Evolutionary conservation across 2,329 filamentous ascomycete genomes (phyloP), one percentile per base, ranked within the genome.

Genomic region (Cordyceps militaris): DNA sequence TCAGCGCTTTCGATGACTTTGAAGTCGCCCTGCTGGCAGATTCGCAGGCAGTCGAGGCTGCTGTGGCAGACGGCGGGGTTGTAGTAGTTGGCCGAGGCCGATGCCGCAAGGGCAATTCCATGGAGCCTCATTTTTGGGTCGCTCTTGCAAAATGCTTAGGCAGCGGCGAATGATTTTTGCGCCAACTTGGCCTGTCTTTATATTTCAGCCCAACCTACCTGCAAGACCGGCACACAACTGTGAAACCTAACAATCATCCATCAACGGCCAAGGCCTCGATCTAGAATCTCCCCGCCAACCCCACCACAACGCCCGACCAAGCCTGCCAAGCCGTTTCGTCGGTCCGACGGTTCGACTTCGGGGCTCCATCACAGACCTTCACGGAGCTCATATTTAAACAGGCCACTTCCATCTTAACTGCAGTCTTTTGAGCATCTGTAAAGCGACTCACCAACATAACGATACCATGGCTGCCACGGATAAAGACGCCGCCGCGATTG

Each of bases 401-500:
- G 32, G 43, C 44, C 46, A 48, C 36, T 49, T 30, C 44, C 53
- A 28, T 49, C 16, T 49, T 10, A 23, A 30, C 28, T 16, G 11
- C 11, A 13, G 19, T 26, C 28, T 21, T 40, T 34, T 13, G n/a
- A 23, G 6, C 43, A 32, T 19, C 13, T n/a, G 26, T 7, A 21
- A 4, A 44, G 4, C 21, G 23, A 7, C 8, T n/a, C 16, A 24
- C 23, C n/a, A 34, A 21, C 7, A 46, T 9, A 28, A 24, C n/a
- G n/a, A n/a, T n/a, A 19, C 14, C 21, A 69, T 70, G 68, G 66
- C 67, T 50, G 63, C 58, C 53, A 61, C 57, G 1, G 61, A 65
- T 32, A 79, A 79, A 59, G 71, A 80, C 56, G 58, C 65, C 0
- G 68, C 69, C 28, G 70, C 71, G 46, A 72, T 82, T 38, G 74